Conservation (phyloP, 2,329 filamentous ascomycete species). For the Cladosporium sp. region DNA sequence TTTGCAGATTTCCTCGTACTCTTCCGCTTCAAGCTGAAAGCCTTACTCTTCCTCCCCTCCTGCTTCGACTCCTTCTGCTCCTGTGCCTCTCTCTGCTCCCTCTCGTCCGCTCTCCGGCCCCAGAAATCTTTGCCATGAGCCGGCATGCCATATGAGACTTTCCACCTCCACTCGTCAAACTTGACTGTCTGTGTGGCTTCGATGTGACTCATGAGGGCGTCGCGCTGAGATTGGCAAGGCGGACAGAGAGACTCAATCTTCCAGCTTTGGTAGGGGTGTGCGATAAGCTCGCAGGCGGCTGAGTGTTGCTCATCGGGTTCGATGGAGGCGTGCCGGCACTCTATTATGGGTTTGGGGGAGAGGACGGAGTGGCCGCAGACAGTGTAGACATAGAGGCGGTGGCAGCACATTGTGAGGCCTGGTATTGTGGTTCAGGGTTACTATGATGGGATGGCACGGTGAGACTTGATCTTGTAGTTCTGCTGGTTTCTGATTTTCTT, state of each 20-base stretch:
- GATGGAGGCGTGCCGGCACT: conserved; percentile 31
- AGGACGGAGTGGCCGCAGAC: conserved; percentile 40
- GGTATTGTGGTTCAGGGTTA: neutral
- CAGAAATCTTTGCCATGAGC: conserved; percentile 27
- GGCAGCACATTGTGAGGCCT: conserved; percentile 37
- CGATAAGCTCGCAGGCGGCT: conserved; percentile 24
- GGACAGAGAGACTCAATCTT: conserved; percentile 32
- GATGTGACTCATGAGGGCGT: conserved; percentile 24
- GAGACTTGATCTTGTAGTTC: neutral
- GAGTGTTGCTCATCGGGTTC: conserved; percentile 20
- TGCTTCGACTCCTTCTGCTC: conserved; percentile 17
- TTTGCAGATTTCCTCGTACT: conserved; percentile 15
- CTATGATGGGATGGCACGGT: neutral
- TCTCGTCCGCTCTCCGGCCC: conserved; percentile 24
- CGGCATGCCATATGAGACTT: conserved; percentile 36
- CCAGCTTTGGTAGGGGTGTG: conserved; percentile 35
- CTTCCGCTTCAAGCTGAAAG: conserved; percentile 23
- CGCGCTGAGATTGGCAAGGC: conserved; percentile 27
- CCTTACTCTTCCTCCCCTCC: conserved; percentile 18
- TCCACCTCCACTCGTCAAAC: conserved; percentile 40
- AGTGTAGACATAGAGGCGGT: conserved; percentile 39
- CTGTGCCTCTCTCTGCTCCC: conserved; percentile 19
- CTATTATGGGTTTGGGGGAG: conserved; percentile 30
- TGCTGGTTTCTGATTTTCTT: neutral
- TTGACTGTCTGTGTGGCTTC: conserved; percentile 27